Percentiles rank a stretch among this genome's conserved stretches.
These are phyloP conservation scores for Phylloporus arenicola DNA, from an alignment of 768 basidiomycete genomes.

Conservation along the genomic window DNA sequence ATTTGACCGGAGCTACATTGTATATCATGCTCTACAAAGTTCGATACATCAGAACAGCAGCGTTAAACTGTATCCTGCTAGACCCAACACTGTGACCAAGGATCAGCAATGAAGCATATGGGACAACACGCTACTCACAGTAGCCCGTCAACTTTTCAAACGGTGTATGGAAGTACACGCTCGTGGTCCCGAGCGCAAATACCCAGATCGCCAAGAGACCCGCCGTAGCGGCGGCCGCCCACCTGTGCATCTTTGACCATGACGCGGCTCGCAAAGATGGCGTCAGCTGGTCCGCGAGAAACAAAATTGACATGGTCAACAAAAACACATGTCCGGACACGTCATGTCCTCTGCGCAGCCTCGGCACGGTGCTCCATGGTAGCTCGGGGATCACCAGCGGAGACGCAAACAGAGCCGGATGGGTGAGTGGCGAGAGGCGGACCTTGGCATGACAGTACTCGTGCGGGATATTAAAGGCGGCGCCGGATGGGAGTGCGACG, in stretches of 20 bases:
- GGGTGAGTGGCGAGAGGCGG: conserved; percentile 51
- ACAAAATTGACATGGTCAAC: conserved; percentile 70
- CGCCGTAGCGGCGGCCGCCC: conserved; percentile 43
- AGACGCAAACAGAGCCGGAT: conserved; percentile 57
- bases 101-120: neutral
- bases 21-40: neutral
- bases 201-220: conserved; percentile 59
- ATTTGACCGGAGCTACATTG: neutral
- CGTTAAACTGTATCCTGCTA: conserved; percentile 33
- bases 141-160: conserved; percentile 84
- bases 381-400: conserved; percentile 32
- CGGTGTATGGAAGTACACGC: conserved; percentile 87
- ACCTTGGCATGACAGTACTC: conserved; percentile 52
- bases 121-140: conserved; percentile 44
- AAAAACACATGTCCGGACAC: conserved; percentile 93
- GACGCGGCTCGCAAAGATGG: conserved; percentile 40
- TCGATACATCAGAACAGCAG: conserved; percentile 11
- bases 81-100: conserved; percentile 32
- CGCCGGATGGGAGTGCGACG: conserved; percentile 54
- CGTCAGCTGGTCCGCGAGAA: conserved; percentile 72
- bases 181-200: conserved; percentile 73
- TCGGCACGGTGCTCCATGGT: conserved; percentile 49
- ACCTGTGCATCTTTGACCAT: conserved; percentile 43
- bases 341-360: conserved; percentile 80
- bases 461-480: conserved; percentile 46